Evolutionary conservation across 2,329 filamentous ascomycete genomes (phyloP).

Genomic region (Dactylellina drechsleri): DNA sequence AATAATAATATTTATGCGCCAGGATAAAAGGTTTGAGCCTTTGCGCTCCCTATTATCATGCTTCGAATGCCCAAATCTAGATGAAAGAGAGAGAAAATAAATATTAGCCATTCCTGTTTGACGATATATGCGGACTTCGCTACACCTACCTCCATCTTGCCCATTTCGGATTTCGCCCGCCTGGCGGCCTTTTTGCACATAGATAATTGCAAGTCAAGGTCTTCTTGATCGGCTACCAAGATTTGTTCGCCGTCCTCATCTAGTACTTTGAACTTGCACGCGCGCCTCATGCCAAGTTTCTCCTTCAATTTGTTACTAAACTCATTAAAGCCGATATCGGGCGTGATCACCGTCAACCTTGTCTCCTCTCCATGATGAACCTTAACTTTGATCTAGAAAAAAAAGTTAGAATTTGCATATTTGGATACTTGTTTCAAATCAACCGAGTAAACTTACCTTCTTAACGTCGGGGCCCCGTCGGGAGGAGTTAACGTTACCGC

Average conservation of each 20-base stretch:
- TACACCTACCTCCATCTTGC: constrained; percentile 88
- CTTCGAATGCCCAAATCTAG: constrained; percentile 52
- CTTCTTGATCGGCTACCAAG: constrained; percentile 95
- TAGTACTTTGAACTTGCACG: constrained; percentile 87
- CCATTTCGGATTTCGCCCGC: constrained; percentile 81
- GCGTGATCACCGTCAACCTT: constrained; percentile 86
- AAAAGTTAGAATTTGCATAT: not conserved
- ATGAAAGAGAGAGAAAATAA: not conserved
- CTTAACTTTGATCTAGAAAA: constrained; percentile 81
- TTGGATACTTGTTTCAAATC: not conserved
- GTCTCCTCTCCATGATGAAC: constrained; percentile 85
- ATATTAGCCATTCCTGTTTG: not conserved
- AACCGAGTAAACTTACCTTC: constrained; percentile 52
- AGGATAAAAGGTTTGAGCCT: too few relatives aligned
- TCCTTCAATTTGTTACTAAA: constrained; percentile 82
- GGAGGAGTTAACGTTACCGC: constrained; percentile 60
- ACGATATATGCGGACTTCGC: not conserved
- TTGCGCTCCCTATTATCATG: not conserved
- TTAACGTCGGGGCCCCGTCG: constrained; percentile 57
- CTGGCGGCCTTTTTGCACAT: constrained; percentile 74
- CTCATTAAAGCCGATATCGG: constrained; percentile 77
- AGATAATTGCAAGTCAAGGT: constrained; percentile 86
- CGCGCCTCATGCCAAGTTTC: constrained; percentile 81
- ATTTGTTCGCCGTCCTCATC: constrained; percentile 94
- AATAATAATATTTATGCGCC: too few relatives aligned